These are phyloP conservation scores for Sungouiozyma intestinalis DNA, from an alignment of 805 yeast species.

Conservation along the genomic window DNA sequence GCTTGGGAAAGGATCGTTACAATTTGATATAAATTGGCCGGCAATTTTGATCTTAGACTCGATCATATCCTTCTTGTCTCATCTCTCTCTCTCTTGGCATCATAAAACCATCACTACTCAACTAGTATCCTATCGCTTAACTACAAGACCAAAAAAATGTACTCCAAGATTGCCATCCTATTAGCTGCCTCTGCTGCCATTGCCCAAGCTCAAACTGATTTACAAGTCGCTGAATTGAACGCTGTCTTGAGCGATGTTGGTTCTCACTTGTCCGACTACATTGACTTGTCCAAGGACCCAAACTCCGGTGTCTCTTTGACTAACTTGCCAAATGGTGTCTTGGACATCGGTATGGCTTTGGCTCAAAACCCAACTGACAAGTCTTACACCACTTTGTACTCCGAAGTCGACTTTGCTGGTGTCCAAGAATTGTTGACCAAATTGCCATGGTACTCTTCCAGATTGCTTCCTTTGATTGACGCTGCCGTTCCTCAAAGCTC, in stretches of 20 bases:
- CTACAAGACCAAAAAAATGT: conserved; percentile 8
- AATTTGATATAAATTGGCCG: background rate
- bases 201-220: conserved; percentile 9
- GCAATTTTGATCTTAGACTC: background rate
- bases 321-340: conserved; percentile 11
- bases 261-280: conserved; percentile 7
- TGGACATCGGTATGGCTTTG: conserved; percentile 13
- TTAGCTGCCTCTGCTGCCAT: conserved; percentile 8
- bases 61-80: background rate
- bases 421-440: conserved; percentile 20
- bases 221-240: conserved; percentile 10
- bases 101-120: conserved; percentile 15
- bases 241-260: conserved; percentile 11
- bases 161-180: conserved; percentile 7
- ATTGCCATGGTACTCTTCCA: conserved; percentile 29
- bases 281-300: conserved; percentile 4
- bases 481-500: conserved; percentile 4
- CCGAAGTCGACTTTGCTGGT: conserved; percentile 19
- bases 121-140: conserved; percentile 10
- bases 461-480: conserved; percentile 12
- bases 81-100: conserved; percentile 4
- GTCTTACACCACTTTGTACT: conserved; percentile 25
- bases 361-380: conserved; percentile 28
- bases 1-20: background rate
- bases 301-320: conserved; percentile 6